These are phyloP conservation scores for Debaryomyces hansenii DNA, from an alignment of 805 yeast species.

Conservation along the genomic window DNA sequence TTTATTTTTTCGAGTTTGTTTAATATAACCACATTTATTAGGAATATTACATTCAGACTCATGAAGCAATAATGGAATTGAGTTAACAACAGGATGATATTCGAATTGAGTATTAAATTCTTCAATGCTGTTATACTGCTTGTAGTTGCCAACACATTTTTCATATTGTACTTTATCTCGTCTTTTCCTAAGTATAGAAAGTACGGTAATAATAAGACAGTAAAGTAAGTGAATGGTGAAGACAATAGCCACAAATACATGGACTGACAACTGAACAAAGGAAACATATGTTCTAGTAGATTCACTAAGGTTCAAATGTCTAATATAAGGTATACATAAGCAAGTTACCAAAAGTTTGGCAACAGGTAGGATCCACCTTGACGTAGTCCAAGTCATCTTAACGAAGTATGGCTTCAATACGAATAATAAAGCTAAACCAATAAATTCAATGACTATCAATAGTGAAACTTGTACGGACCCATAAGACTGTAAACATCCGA, in stretches of 20 bases:
- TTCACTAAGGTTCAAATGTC: conserved; percentile 35
- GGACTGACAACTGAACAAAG: conserved; percentile 43
- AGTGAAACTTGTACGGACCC: conserved; percentile 47
- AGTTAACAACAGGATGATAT: conserved; percentile 18
- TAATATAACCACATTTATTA: neutral
- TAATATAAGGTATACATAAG: conserved; percentile 45
- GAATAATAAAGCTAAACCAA: conserved; percentile 22
- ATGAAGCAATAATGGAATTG: neutral
- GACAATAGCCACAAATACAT: conserved; percentile 29
- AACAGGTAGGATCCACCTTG: conserved; percentile 33
- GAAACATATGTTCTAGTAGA: conserved; percentile 41
- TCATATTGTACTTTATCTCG: conserved; percentile 7
- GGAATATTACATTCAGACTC: neutral
- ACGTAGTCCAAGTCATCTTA: conserved; percentile 24
- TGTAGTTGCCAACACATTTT: neutral
- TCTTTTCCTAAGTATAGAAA: conserved; percentile 16
- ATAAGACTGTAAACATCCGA: conserved; percentile 44
- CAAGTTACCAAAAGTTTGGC: conserved; percentile 41
- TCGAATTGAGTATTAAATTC: conserved; percentile 26
- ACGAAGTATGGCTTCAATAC: conserved; percentile 29
- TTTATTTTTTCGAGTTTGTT: neutral
- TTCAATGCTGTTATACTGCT: conserved; percentile 10
- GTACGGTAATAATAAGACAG: conserved; percentile 26
- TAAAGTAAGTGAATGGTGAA: conserved; percentile 30
- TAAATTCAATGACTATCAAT: conserved; percentile 35